phyloP scores from a whole-genome alignment of 106 monocot genomes.

The Dioscorea alata region DNA sequence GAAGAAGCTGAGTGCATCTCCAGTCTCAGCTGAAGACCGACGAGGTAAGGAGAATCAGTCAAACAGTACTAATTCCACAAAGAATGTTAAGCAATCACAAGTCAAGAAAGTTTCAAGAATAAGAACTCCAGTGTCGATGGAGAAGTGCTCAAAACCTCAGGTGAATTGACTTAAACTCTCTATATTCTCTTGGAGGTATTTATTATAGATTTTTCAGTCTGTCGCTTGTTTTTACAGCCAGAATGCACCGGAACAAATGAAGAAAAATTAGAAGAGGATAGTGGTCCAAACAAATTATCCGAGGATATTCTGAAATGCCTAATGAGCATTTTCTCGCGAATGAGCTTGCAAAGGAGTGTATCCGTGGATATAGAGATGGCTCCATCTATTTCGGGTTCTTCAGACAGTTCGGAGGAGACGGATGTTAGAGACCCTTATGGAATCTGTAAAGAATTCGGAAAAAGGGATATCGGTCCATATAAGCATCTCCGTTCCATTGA shows the following conservation, averaged over 20 bases:
- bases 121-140: not conserved
- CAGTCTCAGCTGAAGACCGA: conserved; percentile 12
- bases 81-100: conserved; percentile 29
- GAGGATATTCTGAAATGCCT: conserved; percentile 70
- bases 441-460: conserved; percentile 51
- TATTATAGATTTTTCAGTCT: too few relatives aligned
- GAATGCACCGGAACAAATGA: not conserved
- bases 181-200: too few relatives aligned
- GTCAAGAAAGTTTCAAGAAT: conserved; percentile 24
- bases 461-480: conserved; percentile 79
- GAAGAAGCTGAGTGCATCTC: conserved; percentile 21
- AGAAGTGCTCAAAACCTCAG: conserved; percentile 17
- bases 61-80: conserved; percentile 14
- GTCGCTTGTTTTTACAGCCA: not conserved
- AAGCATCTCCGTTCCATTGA: conserved; percentile 44
- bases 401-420: conserved; percentile 18
- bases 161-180: conserved; percentile 3
- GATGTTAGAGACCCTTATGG: conserved; percentile 58
- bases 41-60: conserved; percentile 57
- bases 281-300: conserved; percentile 66
- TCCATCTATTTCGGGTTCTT: conserved; percentile 53
- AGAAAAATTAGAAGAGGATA: conserved; percentile 14
- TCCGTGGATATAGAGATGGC: conserved; percentile 16
- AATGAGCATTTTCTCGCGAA: conserved; percentile 45
- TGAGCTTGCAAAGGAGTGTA: conserved; percentile 6